These are phyloP conservation scores for Irpex lacteus DNA, from an alignment of 1,284 basidiomycete species.

Conservation along the genomic window DNA sequence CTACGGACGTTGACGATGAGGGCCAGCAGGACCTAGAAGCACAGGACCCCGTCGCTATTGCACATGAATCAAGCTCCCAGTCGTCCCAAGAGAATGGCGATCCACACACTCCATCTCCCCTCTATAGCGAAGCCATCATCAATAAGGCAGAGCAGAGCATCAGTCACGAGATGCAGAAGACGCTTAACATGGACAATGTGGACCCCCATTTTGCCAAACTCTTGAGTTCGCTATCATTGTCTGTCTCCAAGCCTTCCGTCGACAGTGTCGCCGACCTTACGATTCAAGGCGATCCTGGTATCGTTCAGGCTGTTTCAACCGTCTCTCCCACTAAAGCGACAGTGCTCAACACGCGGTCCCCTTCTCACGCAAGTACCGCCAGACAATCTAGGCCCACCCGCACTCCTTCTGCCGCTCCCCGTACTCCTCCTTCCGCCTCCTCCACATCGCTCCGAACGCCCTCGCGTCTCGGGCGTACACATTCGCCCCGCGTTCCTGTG, in stretches of 20 bases:
- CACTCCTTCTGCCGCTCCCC: conserved; percentile 3
- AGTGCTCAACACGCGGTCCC: background rate
- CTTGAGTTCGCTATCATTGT: conserved; percentile 59
- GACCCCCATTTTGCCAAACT: conserved; percentile 73
- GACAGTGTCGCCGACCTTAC: conserved; percentile 12
- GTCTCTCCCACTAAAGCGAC: background rate
- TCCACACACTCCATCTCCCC: conserved; percentile 62
- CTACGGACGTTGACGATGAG: conserved; percentile 21
- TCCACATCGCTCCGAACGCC: background rate
- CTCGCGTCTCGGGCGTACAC: background rate
- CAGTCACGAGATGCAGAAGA: conserved; percentile 20
- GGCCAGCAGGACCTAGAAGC: conserved; percentile 14
- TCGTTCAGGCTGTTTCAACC: background rate
- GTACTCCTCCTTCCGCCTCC: conserved; percentile 1
- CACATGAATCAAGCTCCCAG: conserved; percentile 65
- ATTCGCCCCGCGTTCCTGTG: background rate
- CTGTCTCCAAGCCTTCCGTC: conserved; percentile 35
- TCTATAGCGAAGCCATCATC: conserved; percentile 41
- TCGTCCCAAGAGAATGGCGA: conserved; percentile 59
- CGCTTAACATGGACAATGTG: conserved; percentile 29
- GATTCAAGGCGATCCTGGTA: conserved; percentile 6
- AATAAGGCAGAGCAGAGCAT: conserved; percentile 22
- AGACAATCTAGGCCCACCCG: background rate
- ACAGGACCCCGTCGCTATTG: conserved; percentile 21
- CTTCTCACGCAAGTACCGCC: conserved; percentile 5